phyloP scores from a whole-genome alignment of 2,329 filamentous ascomycete species.

The Cercospora sp. region DNA sequence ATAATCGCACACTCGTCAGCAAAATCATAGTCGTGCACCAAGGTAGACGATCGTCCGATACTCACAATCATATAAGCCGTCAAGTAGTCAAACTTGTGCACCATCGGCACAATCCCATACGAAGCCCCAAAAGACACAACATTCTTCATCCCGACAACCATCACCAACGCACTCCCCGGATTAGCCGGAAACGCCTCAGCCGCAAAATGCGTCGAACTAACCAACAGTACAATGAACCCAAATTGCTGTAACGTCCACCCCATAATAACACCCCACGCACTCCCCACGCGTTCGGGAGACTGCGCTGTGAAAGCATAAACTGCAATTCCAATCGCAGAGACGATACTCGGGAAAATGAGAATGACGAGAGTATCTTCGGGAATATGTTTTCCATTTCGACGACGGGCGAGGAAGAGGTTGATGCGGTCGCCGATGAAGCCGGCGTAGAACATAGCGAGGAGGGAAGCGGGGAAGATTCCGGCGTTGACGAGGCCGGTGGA shows the following conservation, averaged over 20 bases:
- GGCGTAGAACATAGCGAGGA: slow-evolving; percentile 33
- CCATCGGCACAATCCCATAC: slow-evolving; percentile 40
- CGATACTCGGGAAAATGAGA: slow-evolving; percentile 38
- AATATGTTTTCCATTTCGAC: slow-evolving; percentile 38
- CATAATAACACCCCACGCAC: slow-evolving; percentile 32
- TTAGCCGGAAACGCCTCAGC: slow-evolving; percentile 35
- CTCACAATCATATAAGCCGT: slow-evolving; percentile 30
- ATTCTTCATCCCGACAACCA: slow-evolving; percentile 41
- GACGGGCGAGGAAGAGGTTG: slow-evolving; percentile 37
- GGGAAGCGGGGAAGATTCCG: slow-evolving; percentile 30
- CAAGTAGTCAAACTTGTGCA: slow-evolving; percentile 30
- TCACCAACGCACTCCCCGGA: slow-evolving; percentile 39
- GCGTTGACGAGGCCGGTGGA: slow-evolving; percentile 32
- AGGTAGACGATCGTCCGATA: background rate
- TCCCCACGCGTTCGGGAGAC: slow-evolving; percentile 20
- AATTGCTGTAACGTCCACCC: slow-evolving; percentile 37
- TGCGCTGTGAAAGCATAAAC: slow-evolving; percentile 40
- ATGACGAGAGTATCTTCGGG: slow-evolving; percentile 42
- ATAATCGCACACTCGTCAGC: background rate
- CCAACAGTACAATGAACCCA: slow-evolving; percentile 33
- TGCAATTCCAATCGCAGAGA: slow-evolving; percentile 37
- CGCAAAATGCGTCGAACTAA: slow-evolving; percentile 38
- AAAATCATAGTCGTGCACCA: background rate
- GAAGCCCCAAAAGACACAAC: slow-evolving; percentile 40
- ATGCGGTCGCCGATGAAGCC: slow-evolving; percentile 33